phyloP scores from a whole-genome alignment of 495 filamentous ascomycete genomes.

The Daldinia vernicosa region DNA sequence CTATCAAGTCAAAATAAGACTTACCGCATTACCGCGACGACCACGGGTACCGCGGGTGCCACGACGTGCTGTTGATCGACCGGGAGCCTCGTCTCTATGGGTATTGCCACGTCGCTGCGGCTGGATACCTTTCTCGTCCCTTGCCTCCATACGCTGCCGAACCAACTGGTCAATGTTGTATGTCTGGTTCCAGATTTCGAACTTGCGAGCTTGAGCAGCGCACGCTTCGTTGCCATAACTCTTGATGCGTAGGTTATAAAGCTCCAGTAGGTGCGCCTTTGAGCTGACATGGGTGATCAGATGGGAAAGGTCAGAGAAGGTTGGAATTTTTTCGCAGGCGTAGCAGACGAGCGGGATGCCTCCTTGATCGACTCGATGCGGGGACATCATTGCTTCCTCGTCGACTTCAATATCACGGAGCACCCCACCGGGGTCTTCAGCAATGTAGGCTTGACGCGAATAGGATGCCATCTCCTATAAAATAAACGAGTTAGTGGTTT shows the following conservation, averaged over 20 bases:
- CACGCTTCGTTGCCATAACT: constrained; percentile 64
- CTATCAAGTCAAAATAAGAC: constrained; percentile 1
- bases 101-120: constrained; percentile 30
- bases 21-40: constrained; percentile 30
- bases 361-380: constrained; percentile 1
- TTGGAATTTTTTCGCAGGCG: constrained; percentile 78
- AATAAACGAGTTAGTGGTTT: not conserved
- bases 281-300: constrained; percentile 87
- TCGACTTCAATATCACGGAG: not conserved
- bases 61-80: constrained; percentile 4
- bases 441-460: not conserved
- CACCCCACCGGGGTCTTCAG: not conserved
- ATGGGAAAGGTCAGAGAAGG: constrained; percentile 88
- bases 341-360: constrained; percentile 74
- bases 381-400: constrained; percentile 15
- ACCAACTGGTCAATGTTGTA: constrained; percentile 73
- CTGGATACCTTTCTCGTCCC: constrained; percentile 66
- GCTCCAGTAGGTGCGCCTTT: constrained; percentile 80
- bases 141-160: constrained; percentile 73
- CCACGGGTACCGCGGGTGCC: constrained; percentile 30
- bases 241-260: constrained; percentile 75
- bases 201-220: constrained; percentile 61
- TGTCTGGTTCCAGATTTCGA: constrained; percentile 73
- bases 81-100: constrained; percentile 1
- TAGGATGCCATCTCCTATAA: constrained; percentile 11